Percentiles rank a stretch among this genome's conserved stretches.
Conservation (phyloP, 768 basidiomycete species). For the Macrocybe gigantea region DNA sequence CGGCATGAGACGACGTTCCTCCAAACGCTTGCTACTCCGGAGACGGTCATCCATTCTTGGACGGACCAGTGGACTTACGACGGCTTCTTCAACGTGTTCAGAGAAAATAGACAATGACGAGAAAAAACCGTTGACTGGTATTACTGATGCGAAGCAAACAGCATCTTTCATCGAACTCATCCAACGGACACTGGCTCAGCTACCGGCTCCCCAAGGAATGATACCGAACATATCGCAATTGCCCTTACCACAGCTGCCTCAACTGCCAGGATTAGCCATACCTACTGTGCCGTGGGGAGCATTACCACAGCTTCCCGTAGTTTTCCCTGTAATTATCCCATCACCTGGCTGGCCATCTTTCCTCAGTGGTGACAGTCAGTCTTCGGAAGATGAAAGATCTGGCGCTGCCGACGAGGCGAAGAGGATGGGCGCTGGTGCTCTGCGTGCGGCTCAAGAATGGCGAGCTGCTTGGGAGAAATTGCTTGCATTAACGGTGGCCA, state of each 20-base stretch:
- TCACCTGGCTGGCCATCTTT: conserved; percentile 61
- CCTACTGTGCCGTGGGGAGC: conserved; percentile 58
- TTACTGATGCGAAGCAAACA: conserved; percentile 39
- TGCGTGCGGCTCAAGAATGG: conserved; percentile 56
- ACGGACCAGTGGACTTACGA: conserved; percentile 1
- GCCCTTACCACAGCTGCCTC: conserved; percentile 52
- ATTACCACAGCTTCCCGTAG: conserved; percentile 64
- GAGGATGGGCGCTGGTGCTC: conserved; percentile 34
- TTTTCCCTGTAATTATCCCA: conserved; percentile 77
- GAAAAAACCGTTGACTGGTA: conserved; percentile 14
- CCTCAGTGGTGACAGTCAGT: conserved; percentile 40
- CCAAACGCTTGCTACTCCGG: conserved; percentile 28
- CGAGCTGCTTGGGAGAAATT: conserved; percentile 73
- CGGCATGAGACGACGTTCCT: conserved; percentile 17
- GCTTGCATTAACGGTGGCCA: conserved; percentile 49
- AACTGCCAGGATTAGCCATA: conserved; percentile 64
- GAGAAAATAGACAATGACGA: conserved; percentile 17
- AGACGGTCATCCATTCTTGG: conserved; percentile 1
- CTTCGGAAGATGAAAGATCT: conserved; percentile 22
- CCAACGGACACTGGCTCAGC: conserved; percentile 66
- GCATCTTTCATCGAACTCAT: conserved; percentile 64
- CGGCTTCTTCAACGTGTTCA: conserved; percentile 26
- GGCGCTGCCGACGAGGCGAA: conserved; percentile 29
- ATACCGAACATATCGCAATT: conserved; percentile 40
- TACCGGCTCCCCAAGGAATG: conserved; percentile 49